Evolutionary conservation across 228 moss, liverwort and hornwort genomes (phyloP).

Genomic region (Sphagnum magellanicum): DNA sequence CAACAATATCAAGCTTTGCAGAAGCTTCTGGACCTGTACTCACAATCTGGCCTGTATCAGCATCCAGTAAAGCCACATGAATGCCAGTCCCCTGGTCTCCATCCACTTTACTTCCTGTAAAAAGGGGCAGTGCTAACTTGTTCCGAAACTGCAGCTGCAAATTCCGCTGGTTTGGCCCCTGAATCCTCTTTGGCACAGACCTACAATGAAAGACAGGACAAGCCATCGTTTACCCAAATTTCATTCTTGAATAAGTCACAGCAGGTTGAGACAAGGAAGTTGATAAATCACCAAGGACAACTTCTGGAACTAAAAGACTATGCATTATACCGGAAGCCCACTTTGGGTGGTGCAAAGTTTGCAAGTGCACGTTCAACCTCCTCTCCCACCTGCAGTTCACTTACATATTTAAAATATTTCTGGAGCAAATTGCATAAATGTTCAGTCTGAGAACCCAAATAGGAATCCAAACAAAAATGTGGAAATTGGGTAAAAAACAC

Average conservation of each 20-base stretch:
- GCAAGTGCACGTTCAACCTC: slow-evolving; percentile 74
- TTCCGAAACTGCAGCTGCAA: slow-evolving; percentile 80
- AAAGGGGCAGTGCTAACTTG: slow-evolving; percentile 67
- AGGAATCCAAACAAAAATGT: too few relatives aligned
- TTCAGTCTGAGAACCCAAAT: too few relatives aligned
- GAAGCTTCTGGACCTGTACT: slow-evolving; percentile 45
- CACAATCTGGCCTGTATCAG: slow-evolving; percentile 52
- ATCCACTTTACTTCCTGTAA: slow-evolving; percentile 86
- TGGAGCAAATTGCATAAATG: too few relatives aligned
- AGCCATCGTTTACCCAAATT: too few relatives aligned
- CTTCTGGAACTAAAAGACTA: too few relatives aligned
- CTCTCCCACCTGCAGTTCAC: slow-evolving; percentile 43
- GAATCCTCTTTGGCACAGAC: slow-evolving; percentile 63
- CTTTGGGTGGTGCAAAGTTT: slow-evolving; percentile 49
- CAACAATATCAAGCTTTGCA: slow-evolving; percentile 80
- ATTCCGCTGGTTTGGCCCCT: slow-evolving; percentile 48
- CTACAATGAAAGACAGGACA: slow-evolving; percentile 6
- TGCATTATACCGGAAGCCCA: slow-evolving; percentile 36
- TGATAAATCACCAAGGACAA: too few relatives aligned
- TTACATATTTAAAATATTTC: too few relatives aligned
- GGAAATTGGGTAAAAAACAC: too few relatives aligned
- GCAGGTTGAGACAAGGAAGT: too few relatives aligned
- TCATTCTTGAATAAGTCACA: too few relatives aligned
- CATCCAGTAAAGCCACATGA: slow-evolving; percentile 69
- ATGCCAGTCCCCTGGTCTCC: slow-evolving; percentile 83